Conservation (phyloP, 768 basidiomycete genomes). For the Kwoniella dendrophila region DNA sequence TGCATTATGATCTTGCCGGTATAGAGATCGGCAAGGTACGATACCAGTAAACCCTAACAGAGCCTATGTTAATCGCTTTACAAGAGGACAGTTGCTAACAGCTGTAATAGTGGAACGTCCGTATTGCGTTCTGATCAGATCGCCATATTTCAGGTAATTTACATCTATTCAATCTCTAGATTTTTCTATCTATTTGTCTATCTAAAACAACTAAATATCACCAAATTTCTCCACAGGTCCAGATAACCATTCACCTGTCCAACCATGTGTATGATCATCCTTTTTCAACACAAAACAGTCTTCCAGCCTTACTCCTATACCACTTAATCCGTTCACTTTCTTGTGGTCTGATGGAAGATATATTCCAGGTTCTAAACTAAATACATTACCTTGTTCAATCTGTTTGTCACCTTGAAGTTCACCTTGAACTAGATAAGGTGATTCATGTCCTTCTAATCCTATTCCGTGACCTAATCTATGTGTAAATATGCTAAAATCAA, state of each 20-base stretch:
- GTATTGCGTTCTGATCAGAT: too few species aligned
- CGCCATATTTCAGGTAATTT: too few species aligned
- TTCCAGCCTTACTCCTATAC: constrained; percentile 75
- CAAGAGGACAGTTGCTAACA: too few species aligned
- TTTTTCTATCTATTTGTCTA: neutral
- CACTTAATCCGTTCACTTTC: constrained; percentile 64
- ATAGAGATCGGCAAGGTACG: too few species aligned
- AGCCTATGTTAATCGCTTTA: too few species aligned
- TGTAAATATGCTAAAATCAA: constrained; percentile 62
- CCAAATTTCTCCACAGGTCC: constrained; percentile 42
- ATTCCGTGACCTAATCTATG: constrained; percentile 73
- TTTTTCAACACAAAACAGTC: constrained; percentile 62
- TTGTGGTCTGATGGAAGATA: constrained; percentile 34
- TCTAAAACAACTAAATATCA: constrained; percentile 15
- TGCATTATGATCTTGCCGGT: too few species aligned
- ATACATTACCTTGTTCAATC: constrained; percentile 69
- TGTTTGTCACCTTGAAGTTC: constrained; percentile 62
- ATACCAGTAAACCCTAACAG: too few species aligned
- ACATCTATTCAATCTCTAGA: neutral
- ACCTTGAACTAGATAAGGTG: constrained; percentile 72
- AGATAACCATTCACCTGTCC: constrained; percentile 46
- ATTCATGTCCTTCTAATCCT: constrained; percentile 79
- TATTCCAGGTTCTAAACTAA: constrained; percentile 74
- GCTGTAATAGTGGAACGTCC: too few species aligned
- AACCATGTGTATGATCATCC: constrained; percentile 29